A percentile compares a stretch with the other conserved stretches of the same genome.
These are phyloP conservation scores for Iris macrosiphon DNA, from an alignment of 106 monocot species.

Conservation along the genomic window DNA sequence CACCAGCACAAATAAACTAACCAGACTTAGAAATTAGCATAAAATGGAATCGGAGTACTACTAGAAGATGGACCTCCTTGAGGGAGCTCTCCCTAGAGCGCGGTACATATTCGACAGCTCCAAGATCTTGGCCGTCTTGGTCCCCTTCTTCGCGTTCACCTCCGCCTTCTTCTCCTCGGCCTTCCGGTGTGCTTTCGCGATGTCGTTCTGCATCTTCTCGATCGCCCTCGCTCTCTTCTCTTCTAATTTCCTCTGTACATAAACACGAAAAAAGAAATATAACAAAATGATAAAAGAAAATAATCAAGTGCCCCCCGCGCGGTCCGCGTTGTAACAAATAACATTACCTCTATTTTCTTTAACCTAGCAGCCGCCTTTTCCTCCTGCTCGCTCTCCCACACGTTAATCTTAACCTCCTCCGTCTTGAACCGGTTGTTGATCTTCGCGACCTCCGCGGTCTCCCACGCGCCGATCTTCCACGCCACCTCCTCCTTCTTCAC, in stretches of 20 bases:
- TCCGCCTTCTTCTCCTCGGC: slow-evolving; percentile 72
- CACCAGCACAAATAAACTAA: too few relatives aligned
- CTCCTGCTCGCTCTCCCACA: slow-evolving; percentile 55
- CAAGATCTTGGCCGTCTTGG: slow-evolving; percentile 51
- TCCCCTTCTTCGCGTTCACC: slow-evolving; percentile 62
- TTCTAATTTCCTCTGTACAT: slow-evolving; percentile 61
- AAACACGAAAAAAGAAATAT: too few relatives aligned
- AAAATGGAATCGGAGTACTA: neutral
- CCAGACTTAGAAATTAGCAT: too few relatives aligned
- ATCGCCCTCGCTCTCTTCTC: slow-evolving; percentile 62
- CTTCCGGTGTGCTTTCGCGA: slow-evolving; percentile 45
- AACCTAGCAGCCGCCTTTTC: slow-evolving; percentile 52
- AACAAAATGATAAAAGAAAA: too few relatives aligned
- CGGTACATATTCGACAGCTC: slow-evolving; percentile 60
- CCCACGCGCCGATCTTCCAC: slow-evolving; percentile 64
- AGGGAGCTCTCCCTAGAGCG: slow-evolving; percentile 49
- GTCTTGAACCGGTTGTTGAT: slow-evolving; percentile 73
- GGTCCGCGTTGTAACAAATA: too few relatives aligned
- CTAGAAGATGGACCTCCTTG: slow-evolving; percentile 59
- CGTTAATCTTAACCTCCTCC: slow-evolving; percentile 67
- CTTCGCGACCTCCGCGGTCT: slow-evolving; percentile 67
- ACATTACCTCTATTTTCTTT: slow-evolving; percentile 71
- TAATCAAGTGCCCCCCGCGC: too few relatives aligned
- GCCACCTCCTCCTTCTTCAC: slow-evolving; percentile 80
- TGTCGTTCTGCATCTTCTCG: slow-evolving; percentile 72